These are phyloP conservation scores for Schwanniomyces sp. DNA, from an alignment of 805 yeast species.

Conservation along the genomic window DNA sequence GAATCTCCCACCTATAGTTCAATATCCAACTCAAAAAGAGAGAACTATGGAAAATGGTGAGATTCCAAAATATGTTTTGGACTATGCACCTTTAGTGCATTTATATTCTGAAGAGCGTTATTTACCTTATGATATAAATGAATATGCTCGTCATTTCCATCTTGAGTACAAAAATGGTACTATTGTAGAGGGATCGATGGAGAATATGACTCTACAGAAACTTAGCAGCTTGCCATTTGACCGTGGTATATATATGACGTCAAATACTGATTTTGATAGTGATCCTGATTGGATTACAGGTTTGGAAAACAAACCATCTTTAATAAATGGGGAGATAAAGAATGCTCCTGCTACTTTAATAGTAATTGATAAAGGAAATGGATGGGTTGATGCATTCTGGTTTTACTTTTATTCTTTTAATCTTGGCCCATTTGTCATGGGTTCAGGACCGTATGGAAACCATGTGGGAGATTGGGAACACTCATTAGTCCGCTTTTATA, in stretches of 20 bases:
- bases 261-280: slow-evolving; percentile 65
- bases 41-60: slow-evolving; percentile 49
- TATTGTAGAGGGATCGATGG: slow-evolving; percentile 29
- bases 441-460: slow-evolving; percentile 94
- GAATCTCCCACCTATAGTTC: slow-evolving; percentile 38
- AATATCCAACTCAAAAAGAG: slow-evolving; percentile 29
- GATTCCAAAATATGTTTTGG: slow-evolving; percentile 62
- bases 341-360: slow-evolving; percentile 80
- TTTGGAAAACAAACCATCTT: slow-evolving; percentile 59
- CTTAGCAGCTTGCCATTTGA: slow-evolving; percentile 29
- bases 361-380: slow-evolving; percentile 90
- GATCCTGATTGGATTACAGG: slow-evolving; percentile 90
- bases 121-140: slow-evolving; percentile 76
- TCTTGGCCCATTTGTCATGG: slow-evolving; percentile 96
- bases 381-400: slow-evolving; percentile 96
- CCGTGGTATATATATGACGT: slow-evolving; percentile 55
- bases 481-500: slow-evolving; percentile 77
- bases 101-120: slow-evolving; percentile 87
- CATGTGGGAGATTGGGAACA: slow-evolving; percentile 99
- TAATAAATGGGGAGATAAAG: slow-evolving; percentile 66
- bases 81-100: slow-evolving; percentile 76
- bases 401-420: slow-evolving; percentile 93
- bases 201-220: slow-evolving; percentile 28
- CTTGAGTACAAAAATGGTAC: slow-evolving; percentile 54
- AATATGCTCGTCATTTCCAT: slow-evolving; percentile 67